Evolutionary conservation across 1,139 yeast genomes (phyloP).

Genomic region (Candida sojae): DNA sequence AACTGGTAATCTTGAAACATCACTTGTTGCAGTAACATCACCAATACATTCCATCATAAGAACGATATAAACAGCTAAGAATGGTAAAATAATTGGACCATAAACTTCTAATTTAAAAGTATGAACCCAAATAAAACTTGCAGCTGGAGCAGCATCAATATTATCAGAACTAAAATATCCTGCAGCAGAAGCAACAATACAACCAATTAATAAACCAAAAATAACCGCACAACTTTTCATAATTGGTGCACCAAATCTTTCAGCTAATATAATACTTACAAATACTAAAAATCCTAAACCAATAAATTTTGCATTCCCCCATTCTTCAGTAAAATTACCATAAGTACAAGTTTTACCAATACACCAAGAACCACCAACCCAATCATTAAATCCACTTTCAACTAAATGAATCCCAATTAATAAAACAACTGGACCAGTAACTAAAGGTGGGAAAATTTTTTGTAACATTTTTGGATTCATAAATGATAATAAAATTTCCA

Average conservation of each 20-base stretch:
- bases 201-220: conserved; percentile 78
- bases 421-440: conserved; percentile 89
- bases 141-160: conserved; percentile 76
- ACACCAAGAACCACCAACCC: conserved; percentile 90
- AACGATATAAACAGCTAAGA: conserved; percentile 77
- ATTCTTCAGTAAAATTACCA: conserved; percentile 37
- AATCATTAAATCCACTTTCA: conserved; percentile 72
- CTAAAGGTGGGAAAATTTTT: conserved; percentile 80
- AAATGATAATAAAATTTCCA: conserved; percentile 73
- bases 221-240: conserved; percentile 93
- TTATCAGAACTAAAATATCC: conserved; percentile 63
- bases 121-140: conserved; percentile 82
- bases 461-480: conserved; percentile 72
- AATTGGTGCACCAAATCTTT: conserved; percentile 90
- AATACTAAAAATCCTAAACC: conserved; percentile 87
- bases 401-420: conserved; percentile 74
- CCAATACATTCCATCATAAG: conserved; percentile 92
- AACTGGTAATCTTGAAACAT: conserved; percentile 80
- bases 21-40: conserved; percentile 89
- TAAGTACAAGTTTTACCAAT: conserved; percentile 32
- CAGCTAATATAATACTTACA: conserved; percentile 69
- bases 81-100: conserved; percentile 83
- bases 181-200: conserved; percentile 89
- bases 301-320: conserved; percentile 85
- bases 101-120: conserved; percentile 75